Percentiles rank a stretch among this genome's conserved stretches.
These are phyloP conservation scores for Cucurbitaria berberidis DNA, from an alignment of 2,329 filamentous ascomycete species.

Conservation along the genomic window DNA sequence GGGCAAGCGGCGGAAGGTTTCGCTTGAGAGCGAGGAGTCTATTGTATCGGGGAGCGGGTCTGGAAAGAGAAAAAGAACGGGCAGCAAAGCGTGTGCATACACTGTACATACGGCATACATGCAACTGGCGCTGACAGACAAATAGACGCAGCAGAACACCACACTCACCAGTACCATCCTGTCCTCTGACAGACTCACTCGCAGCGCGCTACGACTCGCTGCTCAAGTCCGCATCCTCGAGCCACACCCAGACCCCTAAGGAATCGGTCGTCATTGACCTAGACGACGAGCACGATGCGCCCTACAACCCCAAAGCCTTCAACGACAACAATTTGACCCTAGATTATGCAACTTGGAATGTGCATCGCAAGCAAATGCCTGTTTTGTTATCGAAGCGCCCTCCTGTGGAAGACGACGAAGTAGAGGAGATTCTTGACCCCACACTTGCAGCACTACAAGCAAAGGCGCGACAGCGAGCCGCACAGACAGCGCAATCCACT, in stretches of 20 bases:
- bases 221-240: slow-evolving; percentile 22
- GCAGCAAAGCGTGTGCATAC: slow-evolving; percentile 26
- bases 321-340: background rate
- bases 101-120: background rate
- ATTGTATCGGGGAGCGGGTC: slow-evolving; percentile 11
- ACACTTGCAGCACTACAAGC: slow-evolving; percentile 36
- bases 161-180: slow-evolving; percentile 25
- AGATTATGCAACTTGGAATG: background rate
- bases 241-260: slow-evolving; percentile 8
- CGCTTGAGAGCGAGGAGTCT: slow-evolving; percentile 21
- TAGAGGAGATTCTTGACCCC: slow-evolving; percentile 39
- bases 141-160: slow-evolving; percentile 34
- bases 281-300: slow-evolving; percentile 27
- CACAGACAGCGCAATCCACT: slow-evolving; percentile 20
- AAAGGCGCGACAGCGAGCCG: slow-evolving; percentile 32
- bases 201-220: slow-evolving; percentile 39
- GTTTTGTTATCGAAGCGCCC: slow-evolving; percentile 12
- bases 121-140: background rate
- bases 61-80: slow-evolving; percentile 12
- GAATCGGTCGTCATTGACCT: slow-evolving; percentile 33
- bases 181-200: slow-evolving; percentile 27
- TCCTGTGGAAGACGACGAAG: slow-evolving; percentile 31
- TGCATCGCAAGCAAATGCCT: slow-evolving; percentile 5
- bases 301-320: slow-evolving; percentile 14
- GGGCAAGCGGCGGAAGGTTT: slow-evolving; percentile 30